These are phyloP conservation scores for Globisporangium emineosum DNA, from an alignment of 352 stramenopile genomes.

Conservation along the genomic window DNA sequence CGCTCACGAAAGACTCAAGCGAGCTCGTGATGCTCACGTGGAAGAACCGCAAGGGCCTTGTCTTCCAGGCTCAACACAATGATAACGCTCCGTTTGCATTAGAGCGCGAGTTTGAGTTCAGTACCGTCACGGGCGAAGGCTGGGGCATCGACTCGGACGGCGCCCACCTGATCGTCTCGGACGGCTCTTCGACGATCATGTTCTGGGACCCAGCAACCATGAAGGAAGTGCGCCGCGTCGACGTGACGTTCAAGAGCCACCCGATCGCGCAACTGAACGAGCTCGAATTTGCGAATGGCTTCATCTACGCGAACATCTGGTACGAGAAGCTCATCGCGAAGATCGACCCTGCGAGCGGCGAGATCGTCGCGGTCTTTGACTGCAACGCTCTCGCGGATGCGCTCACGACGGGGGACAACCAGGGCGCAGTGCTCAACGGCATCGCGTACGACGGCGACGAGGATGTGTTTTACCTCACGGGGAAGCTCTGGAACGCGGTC, in stretches of 20 bases:
- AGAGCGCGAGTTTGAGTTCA: constrained; percentile 71
- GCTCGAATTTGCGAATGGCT: constrained; percentile 90
- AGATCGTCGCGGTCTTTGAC: constrained; percentile 89
- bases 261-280: constrained; percentile 89
- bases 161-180: constrained; percentile 69
- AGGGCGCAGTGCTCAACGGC: constrained; percentile 89
- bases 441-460: constrained; percentile 90
- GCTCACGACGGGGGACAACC: constrained; percentile 47
- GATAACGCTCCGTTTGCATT: constrained; percentile 20
- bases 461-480: constrained; percentile 92
- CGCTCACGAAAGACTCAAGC: constrained; percentile 47
- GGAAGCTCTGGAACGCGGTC: constrained; percentile 90
- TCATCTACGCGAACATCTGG: constrained; percentile 95
- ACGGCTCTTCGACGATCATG: constrained; percentile 87
- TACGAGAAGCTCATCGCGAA: constrained; percentile 91
- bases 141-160: constrained; percentile 92
- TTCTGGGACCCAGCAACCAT: constrained; percentile 91
- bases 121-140: constrained; percentile 80
- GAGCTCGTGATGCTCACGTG: constrained; percentile 91
- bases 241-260: constrained; percentile 46
- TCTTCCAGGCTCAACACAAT: constrained; percentile 55
- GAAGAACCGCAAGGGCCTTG: constrained; percentile 84
- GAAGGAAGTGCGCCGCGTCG: constrained; percentile 63
- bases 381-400: constrained; percentile 55
- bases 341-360: constrained; percentile 86